These are phyloP conservation scores for Panicum virgatum DNA, from an alignment of 202 grass and related monocot species.

Conservation along the genomic window DNA sequence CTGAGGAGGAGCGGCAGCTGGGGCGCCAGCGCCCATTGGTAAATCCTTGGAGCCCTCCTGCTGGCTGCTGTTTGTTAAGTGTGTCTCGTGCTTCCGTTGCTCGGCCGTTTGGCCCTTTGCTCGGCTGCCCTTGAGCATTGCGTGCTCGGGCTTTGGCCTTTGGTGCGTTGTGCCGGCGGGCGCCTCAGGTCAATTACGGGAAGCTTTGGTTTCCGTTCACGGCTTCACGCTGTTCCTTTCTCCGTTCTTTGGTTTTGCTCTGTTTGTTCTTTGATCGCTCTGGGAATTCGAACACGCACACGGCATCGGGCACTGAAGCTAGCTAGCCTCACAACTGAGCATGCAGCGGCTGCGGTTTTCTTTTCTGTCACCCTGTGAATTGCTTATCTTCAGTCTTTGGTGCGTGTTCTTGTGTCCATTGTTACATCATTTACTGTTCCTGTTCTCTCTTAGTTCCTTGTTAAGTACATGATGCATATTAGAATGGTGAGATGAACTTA, in stretches of 20 bases:
- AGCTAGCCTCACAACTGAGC: background rate
- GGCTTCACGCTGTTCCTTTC: background rate
- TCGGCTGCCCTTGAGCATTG: background rate
- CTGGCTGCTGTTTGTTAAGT: background rate
- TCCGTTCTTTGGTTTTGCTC: background rate
- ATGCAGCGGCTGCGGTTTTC: background rate
- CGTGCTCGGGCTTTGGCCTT: background rate
- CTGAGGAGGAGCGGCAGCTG: background rate
- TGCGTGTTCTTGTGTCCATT: background rate
- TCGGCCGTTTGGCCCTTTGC: background rate
- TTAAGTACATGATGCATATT: background rate
- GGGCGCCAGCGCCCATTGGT: constrained; percentile 46
- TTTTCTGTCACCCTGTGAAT: background rate
- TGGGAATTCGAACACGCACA: background rate
- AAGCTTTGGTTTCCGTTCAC: background rate
- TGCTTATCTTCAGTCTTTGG: background rate
- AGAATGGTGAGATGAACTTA: background rate
- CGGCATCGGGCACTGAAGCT: background rate
- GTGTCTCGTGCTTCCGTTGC: background rate
- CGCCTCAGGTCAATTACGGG: background rate
- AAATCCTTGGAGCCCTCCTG: background rate
- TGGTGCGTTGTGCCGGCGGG: background rate
- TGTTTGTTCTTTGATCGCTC: background rate
- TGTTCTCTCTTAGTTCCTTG: background rate
- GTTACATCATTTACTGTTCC: background rate